Evolutionary conservation across 805 yeast genomes (phyloP).

Genomic region (Blastobotrys peoriensis): DNA sequence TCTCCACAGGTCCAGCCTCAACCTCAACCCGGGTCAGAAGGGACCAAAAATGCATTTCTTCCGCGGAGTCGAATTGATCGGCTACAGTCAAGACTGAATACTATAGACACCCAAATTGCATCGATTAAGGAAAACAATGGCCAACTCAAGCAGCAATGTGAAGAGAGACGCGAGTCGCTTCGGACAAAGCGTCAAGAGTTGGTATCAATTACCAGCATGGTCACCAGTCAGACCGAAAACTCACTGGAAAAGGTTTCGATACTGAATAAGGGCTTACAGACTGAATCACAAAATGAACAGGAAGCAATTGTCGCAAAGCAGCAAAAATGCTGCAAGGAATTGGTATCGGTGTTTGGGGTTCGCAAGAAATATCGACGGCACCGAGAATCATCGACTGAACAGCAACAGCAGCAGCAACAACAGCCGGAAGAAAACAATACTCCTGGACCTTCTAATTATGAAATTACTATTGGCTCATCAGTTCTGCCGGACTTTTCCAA

Average conservation of each 20-base stretch:
- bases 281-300: background rate
- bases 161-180: background rate
- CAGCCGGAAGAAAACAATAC: background rate
- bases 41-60: background rate
- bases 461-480: slow-evolving; percentile 27
- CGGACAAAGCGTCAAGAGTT: background rate
- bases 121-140: background rate
- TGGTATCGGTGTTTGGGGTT: background rate
- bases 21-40: no score
- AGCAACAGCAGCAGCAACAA: background rate
- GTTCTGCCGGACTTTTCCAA: slow-evolving; percentile 28
- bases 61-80: background rate
- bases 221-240: background rate
- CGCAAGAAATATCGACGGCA: background rate
- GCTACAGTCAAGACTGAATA: background rate
- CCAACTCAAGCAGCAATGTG: background rate
- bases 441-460: slow-evolving; percentile 16
- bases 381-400: background rate
- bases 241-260: background rate
- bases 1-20: background rate
- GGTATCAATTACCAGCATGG: background rate
- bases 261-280: background rate
- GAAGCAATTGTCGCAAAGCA: background rate
- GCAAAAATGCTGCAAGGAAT: background rate
- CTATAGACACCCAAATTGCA: background rate